Percentiles rank a stretch among this genome's conserved stretches.
Evolutionary conservation across 768 basidiomycete species (phyloP).

Genomic region (Piloderma croceum): DNA sequence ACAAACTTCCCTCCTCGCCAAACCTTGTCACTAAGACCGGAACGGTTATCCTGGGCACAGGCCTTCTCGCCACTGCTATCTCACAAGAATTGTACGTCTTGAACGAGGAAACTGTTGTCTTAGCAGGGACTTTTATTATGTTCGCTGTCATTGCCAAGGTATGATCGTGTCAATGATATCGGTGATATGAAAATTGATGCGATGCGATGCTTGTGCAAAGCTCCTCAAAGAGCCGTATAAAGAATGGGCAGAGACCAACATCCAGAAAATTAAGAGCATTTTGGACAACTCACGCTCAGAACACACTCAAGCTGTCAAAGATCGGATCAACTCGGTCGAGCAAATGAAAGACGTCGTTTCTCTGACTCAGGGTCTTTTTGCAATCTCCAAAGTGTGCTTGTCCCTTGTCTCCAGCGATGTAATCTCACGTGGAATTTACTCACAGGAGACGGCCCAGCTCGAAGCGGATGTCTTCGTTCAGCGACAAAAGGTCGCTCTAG

Average conservation of each 20-base stretch:
- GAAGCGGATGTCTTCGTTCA: constrained; percentile 89
- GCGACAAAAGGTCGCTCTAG: constrained; percentile 81
- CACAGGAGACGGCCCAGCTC: constrained; percentile 84
- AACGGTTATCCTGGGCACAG: constrained; percentile 84
- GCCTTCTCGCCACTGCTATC: constrained; percentile 84
- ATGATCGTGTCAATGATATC: constrained; percentile 19
- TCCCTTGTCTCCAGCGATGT: background rate
- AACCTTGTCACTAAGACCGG: constrained; percentile 94
- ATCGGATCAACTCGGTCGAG: constrained; percentile 85
- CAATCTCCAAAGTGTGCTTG: constrained; percentile 74
- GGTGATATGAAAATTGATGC: background rate
- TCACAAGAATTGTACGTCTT: constrained; percentile 96
- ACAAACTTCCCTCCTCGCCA: constrained; percentile 79
- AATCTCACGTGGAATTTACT: background rate
- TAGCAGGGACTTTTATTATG: constrained; percentile 78
- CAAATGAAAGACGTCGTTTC: constrained; percentile 95
- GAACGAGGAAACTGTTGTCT: constrained; percentile 92
- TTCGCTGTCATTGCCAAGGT: constrained; percentile 80
- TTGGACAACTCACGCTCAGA: constrained; percentile 78
- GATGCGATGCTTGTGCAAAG: constrained; percentile 28
- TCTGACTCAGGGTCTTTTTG: constrained; percentile 85
- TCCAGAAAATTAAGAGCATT: constrained; percentile 75
- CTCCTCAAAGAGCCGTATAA: constrained; percentile 81
- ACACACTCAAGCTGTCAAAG: constrained; percentile 90
- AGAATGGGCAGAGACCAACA: constrained; percentile 87